Evolutionary conservation across 2,329 filamentous ascomycete genomes (phyloP).

Genomic region (Phialemoniopsis sp.): DNA sequence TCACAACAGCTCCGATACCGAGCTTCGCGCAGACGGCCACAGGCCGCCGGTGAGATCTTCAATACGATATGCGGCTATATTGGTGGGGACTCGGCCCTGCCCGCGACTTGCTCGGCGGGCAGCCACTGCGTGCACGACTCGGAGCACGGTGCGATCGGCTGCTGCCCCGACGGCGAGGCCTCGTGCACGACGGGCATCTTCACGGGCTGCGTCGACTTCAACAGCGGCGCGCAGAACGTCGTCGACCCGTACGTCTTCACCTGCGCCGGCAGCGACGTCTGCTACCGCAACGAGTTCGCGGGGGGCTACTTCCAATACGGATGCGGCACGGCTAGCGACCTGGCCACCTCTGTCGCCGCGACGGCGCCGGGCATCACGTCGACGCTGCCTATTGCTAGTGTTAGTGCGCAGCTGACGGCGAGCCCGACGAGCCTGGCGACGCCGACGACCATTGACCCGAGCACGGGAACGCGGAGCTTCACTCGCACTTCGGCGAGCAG

Average conservation of each 20-base stretch:
- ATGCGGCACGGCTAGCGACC: conserved; percentile 44
- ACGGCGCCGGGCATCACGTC: conserved; percentile 38
- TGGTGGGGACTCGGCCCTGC: conserved; percentile 43
- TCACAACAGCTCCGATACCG: conserved; percentile 10
- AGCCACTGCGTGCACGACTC: conserved; percentile 54
- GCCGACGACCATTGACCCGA: conserved; percentile 34
- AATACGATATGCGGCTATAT: conserved; percentile 58
- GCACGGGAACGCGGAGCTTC: conserved; percentile 10
- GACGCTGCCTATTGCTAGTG: conserved; percentile 27
- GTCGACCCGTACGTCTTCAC: conserved; percentile 54
- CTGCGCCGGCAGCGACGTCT: conserved; percentile 45
- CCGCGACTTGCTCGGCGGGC: conserved; percentile 53
- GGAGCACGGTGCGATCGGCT: conserved; percentile 18
- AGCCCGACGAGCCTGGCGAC: conserved; percentile 29
- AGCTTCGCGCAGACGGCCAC: conserved; percentile 18
- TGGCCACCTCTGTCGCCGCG: conserved; percentile 44
- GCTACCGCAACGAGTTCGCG: conserved; percentile 51
- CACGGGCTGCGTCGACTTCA: conserved; percentile 51
- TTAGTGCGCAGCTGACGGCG: conserved; percentile 35
- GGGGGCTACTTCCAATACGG: conserved; percentile 55
- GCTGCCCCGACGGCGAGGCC: conserved; percentile 44
- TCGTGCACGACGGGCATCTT: conserved; percentile 52
- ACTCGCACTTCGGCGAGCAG: background rate
- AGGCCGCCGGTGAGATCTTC: conserved; percentile 24
- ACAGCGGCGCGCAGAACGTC: conserved; percentile 43